phyloP scores from a whole-genome alignment of 768 basidiomycete genomes.

The Rhodotorula babjevae region DNA sequence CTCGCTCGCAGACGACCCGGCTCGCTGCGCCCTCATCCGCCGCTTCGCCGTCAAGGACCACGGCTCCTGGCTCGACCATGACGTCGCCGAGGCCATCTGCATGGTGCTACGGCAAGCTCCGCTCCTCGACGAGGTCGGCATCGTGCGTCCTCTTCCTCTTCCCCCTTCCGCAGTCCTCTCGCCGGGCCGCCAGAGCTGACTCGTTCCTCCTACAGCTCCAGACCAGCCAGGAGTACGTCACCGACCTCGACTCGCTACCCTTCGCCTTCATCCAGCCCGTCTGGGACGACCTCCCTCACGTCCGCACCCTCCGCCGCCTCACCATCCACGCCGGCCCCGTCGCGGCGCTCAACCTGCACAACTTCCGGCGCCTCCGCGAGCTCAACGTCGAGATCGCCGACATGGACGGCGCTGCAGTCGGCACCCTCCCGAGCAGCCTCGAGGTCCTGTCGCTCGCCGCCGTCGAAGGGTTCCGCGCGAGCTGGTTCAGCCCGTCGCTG shows the following conservation, averaged over 20 bases:
- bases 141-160: not conserved
- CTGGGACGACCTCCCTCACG: not conserved
- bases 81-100: not conserved
- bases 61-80: not conserved
- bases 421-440: not conserved
- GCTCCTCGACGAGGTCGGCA: not conserved
- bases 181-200: too few species aligned
- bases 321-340: not conserved
- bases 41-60: not conserved
- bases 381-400: not conserved
- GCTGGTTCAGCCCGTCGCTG: not conserved
- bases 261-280: not conserved
- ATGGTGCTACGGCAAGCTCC: not conserved
- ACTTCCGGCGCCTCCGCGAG: not conserved
- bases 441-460: not conserved
- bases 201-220: not conserved
- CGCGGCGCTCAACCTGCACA: not conserved
- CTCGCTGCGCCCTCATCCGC: not conserved
- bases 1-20: not conserved
- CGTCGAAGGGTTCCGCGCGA: not conserved
- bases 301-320: not conserved
- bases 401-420: not conserved
- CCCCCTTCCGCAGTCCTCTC: not conserved
- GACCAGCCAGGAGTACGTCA: too few species aligned
- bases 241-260: too few species aligned